Evolutionary conservation across 495 filamentous ascomycete species (phyloP), one percentile per base, ranked within the genome.

Genomic region (Penicillium subrubescens): DNA sequence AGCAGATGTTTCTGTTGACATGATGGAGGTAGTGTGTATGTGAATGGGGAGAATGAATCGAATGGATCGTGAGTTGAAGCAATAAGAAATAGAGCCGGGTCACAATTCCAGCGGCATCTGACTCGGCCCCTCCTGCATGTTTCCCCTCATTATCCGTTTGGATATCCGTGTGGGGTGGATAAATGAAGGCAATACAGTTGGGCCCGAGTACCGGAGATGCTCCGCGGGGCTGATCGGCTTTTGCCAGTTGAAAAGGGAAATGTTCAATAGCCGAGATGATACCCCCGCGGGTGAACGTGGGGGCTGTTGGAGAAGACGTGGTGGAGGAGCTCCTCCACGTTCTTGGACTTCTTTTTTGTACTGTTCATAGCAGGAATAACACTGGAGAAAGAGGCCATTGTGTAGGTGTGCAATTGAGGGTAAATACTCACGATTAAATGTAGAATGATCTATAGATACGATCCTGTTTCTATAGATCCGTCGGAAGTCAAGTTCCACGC

Each of bases 201-300:
- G 50, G 12, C 37, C 37, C 50, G 41, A 41, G 57, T 51, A 51
- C 74, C 75, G 77, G 75, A 72, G 61, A 54, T 67, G 51, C 65
- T 77, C 75, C 76, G 75, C 58, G 68, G 75, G 21, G 56, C 56
- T 27, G 21, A 21, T 44, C 78, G 78, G 78, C 51, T 41, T 69
- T 77, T 74, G 73, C 66, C 23, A 53, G 51, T 10, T 34, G 0
- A 48, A 66, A 41, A 10, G 17, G 51, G 69, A 19, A 59, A 52
- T 48, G 27, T 44, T 74, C 75, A 77, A 71, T 80, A 72, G 71
- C 76, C 76, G 76, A 19, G 6, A n/a, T 25, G 14, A 19, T 3
- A 8, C 35, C 46, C 19, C 68, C 59, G 57, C 56, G 63, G 61
- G 64, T 6, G 11, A 23, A 23, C 48, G 48, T 52, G 48, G 48